Base-by-base conservation (phyloP, 2,329 filamentous ascomycete species). In the Aotearoamyces nothofagi region DNA sequence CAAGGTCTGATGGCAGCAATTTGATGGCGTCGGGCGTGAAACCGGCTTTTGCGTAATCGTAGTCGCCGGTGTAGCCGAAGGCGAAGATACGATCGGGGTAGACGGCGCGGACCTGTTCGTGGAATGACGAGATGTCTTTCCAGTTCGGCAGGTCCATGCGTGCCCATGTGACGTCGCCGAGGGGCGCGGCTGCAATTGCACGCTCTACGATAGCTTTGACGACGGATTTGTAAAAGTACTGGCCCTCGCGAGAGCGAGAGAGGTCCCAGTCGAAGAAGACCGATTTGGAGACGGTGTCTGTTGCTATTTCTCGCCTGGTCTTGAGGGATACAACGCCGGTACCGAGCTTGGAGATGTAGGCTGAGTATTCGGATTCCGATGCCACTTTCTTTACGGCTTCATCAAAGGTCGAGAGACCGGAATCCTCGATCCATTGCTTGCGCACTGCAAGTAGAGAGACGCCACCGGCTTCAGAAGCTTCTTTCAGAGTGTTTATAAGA, bases 51-150 rank as follows among this genome's bases (percentile, higher is more conserved):
- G 30, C 39, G 29, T 37, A 56, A 27, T 54, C 43, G 32, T 53
- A 56, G 25, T 45, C 44, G 11, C 51, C 52, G 2, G 49, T 52
- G 39, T 50, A 57, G 9, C 52, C 53, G 31, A 56, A 55, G 3
- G 50, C 51, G 26, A 56, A 56, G 3, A 55, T 36, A 1, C 52
- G 46, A 0, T 54, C 43, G 2, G 53, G 52, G 22, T 44, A 47
- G 4, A 47, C 51, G 17, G 49, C 44, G 22, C 46, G 50, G 6
- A 56, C 40, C 19, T 42, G 40, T 1, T 36, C 46, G 38, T 56
- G 52, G 38, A 56, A 56, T 5, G 49, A 47, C 5, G 47, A 40
- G 17, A 56, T 45, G 33, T 55, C 52, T 10, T 43, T 36, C 51
- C 49, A 53, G 12, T 47, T 41, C 3, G 52, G 47, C 15, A 39